Conservation (phyloP, 75 land plant genomes). For the Pinus tabuliformis region DNA sequence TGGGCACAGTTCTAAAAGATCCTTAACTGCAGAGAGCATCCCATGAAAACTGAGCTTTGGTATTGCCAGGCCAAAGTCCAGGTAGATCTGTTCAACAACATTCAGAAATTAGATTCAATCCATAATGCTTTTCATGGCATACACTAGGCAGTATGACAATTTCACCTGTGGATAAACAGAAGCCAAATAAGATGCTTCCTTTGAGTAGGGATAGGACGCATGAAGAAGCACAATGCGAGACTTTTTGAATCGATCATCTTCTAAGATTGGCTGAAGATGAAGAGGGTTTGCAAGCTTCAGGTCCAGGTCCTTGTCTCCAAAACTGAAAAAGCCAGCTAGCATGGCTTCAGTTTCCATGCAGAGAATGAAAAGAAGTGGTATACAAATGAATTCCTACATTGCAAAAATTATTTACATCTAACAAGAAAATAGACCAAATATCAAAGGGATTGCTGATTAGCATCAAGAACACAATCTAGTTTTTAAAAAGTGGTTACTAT, state of each 20-base stretch:
- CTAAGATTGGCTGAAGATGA: slow-evolving; percentile 76
- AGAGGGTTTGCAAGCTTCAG: slow-evolving; percentile 82
- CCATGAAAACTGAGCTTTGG: slow-evolving; percentile 95
- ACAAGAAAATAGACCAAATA: background rate
- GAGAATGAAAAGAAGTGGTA: background rate
- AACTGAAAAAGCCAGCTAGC: slow-evolving; percentile 26
- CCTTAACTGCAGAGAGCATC: slow-evolving; percentile 81
- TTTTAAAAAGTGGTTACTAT: background rate
- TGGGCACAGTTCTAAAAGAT: slow-evolving; percentile 86
- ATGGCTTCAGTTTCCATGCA: background rate
- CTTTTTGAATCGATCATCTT: slow-evolving; percentile 64
- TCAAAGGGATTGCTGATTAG: background rate
- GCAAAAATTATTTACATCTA: background rate
- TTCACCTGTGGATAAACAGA: slow-evolving; percentile 89
- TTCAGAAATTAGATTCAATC: background rate
- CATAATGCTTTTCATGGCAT: slow-evolving; percentile 1
- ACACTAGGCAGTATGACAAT: background rate
- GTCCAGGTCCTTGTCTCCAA: slow-evolving; percentile 97
- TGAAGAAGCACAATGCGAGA: slow-evolving; percentile 85
- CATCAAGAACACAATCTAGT: background rate
- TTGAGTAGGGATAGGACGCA: slow-evolving; percentile 92
- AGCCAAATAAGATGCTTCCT: slow-evolving; percentile 92
- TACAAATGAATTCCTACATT: background rate
- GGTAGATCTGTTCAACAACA: slow-evolving; percentile 54
- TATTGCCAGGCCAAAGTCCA: slow-evolving; percentile 92